Conservation (phyloP, 1,139 yeast genomes). For the Pichia sp. region DNA sequence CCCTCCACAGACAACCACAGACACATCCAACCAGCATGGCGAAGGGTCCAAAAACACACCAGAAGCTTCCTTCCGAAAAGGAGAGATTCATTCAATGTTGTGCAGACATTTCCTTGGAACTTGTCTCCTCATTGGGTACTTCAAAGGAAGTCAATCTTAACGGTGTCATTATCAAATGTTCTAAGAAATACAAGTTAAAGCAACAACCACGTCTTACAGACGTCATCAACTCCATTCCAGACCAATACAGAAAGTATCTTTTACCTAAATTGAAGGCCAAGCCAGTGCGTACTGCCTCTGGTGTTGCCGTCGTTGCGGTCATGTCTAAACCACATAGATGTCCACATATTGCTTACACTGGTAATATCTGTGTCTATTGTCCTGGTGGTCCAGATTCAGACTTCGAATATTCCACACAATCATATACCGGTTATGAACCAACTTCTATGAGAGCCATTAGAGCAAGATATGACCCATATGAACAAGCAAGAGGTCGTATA, state of each 20-base stretch:
- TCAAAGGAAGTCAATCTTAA: conserved; percentile 85
- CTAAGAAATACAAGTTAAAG: conserved; percentile 87
- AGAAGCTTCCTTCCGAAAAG: conserved; percentile 77
- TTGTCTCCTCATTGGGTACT: conserved; percentile 63
- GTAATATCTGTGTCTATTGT: conserved; percentile 97
- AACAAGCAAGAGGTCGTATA: conserved; percentile 96
- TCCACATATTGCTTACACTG: conserved; percentile 99
- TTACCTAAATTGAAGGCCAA: conserved; percentile 94
- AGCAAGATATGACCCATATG: conserved; percentile 97
- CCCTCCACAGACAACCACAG: no score
- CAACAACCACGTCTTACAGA: conserved; percentile 96
- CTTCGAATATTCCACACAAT: conserved; percentile 96
- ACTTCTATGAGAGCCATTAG: conserved; percentile 98
- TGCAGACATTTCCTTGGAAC: conserved; percentile 86
- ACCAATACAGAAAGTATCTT: conserved; percentile 87
- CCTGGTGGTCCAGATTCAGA: conserved; percentile 99
- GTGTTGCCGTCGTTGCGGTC: conserved; percentile 97
- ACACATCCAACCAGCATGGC: no score
- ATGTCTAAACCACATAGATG: conserved; percentile 99
- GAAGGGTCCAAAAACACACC: conserved; percentile 40
- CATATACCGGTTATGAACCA: conserved; percentile 98
- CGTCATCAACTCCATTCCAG: conserved; percentile 93
- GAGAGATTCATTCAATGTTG: conserved; percentile 93
- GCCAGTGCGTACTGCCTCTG: conserved; percentile 98
- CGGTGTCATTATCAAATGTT: conserved; percentile 80